phyloP scores from a whole-genome alignment of 2,329 filamentous ascomycete species.

The Stenocarpella maydis region DNA sequence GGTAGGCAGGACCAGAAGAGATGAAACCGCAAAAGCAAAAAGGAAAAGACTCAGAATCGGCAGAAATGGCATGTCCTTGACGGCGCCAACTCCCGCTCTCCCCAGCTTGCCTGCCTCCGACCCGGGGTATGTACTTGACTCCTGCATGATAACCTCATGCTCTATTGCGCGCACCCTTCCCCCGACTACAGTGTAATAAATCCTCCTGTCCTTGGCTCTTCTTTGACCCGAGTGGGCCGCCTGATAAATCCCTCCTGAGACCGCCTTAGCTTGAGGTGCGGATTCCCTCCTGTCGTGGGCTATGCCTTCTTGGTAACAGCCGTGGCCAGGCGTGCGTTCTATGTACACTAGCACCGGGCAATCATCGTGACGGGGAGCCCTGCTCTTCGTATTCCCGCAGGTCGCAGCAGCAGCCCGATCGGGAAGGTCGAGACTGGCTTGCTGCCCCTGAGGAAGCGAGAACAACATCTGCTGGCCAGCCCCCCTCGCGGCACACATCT shows the following conservation, averaged over 20 bases:
- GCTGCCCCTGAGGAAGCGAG: neutral
- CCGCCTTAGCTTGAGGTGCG: neutral
- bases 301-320: too few relatives aligned
- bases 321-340: too few relatives aligned
- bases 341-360: neutral
- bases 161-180: too few relatives aligned
- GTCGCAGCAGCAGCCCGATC: neutral
- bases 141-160: neutral
- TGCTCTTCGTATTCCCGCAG: neutral
- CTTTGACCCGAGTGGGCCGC: conserved; percentile 10
- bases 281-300: neutral
- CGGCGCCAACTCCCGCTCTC: neutral
- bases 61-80: neutral
- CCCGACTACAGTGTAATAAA: too few relatives aligned
- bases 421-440: conserved; percentile 13
- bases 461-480: neutral
- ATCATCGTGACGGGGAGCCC: neutral
- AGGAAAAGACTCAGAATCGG: neutral
- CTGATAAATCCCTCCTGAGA: neutral
- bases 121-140: neutral
- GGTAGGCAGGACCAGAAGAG: neutral
- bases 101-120: neutral
- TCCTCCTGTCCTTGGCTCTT: too few relatives aligned
- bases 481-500: neutral
- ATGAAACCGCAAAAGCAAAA: conserved; percentile 7